Evolutionary conservation across 2,329 filamentous ascomycete species (phyloP).

Genomic region (Canariomyces notabilis): DNA sequence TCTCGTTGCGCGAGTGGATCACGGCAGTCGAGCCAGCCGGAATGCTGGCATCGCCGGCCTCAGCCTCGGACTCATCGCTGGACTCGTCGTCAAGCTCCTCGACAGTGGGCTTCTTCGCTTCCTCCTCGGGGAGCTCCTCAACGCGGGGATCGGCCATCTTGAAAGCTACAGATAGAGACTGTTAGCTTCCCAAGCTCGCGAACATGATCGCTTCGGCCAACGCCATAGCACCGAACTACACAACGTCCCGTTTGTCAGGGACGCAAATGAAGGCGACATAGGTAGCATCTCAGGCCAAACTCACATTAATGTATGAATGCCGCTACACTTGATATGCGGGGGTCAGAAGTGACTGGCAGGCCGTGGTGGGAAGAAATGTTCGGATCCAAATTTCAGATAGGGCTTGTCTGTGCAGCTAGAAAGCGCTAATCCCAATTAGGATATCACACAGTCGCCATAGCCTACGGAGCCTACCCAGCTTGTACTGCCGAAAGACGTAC

Average conservation of each 20-base stretch:
- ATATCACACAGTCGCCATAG: constrained; percentile 5
- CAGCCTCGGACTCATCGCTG: constrained; percentile 71
- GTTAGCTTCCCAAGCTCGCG: constrained; percentile 23
- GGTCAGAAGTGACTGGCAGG: constrained; percentile 19
- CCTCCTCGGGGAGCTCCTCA: constrained; percentile 93
- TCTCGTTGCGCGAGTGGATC: constrained; percentile 98
- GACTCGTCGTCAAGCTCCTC: constrained; percentile 68
- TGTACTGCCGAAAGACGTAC: too few relatives aligned
- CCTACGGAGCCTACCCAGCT: background rate
- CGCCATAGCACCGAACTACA: constrained; percentile 4
- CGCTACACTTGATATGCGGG: constrained; percentile 25
- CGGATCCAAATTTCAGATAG: constrained; percentile 26
- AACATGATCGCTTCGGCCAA: constrained; percentile 11
- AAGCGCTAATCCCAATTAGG: constrained; percentile 20
- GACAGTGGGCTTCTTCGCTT: constrained; percentile 74
- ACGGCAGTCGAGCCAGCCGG: constrained; percentile 84
- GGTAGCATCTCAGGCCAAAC: constrained; percentile 8
- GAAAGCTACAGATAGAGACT: constrained; percentile 28
- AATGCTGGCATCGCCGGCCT: constrained; percentile 58
- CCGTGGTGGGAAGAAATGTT: constrained; percentile 27
- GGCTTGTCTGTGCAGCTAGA: constrained; percentile 18
- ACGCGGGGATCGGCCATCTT: constrained; percentile 97
- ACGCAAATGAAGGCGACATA: background rate
- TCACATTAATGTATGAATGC: constrained; percentile 25
- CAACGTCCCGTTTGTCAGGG: background rate